Evolutionary conservation across 106 monocot species (phyloP).

Genomic region (Acorus calamus): DNA sequence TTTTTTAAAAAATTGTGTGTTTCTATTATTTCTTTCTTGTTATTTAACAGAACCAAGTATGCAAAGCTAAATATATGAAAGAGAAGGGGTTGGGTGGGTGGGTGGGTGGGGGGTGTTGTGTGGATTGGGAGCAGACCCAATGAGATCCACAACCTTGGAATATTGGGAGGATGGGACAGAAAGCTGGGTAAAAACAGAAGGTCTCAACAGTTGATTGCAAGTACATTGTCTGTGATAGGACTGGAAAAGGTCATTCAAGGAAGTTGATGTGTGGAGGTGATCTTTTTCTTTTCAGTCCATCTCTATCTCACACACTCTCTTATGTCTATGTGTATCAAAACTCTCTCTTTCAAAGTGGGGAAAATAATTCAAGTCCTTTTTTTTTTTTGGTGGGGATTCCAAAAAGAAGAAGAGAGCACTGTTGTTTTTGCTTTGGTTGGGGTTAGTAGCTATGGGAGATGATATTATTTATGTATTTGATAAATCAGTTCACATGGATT

Average conservation of each 20-base stretch:
- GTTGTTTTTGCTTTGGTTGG: no score
- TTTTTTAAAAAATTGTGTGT: neutral
- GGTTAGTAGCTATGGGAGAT: no score
- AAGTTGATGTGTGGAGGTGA: neutral
- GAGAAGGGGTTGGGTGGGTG: neutral
- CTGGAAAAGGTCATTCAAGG: conserved; percentile 9
- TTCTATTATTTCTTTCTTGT: conserved; percentile 11
- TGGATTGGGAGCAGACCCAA: conserved; percentile 4
- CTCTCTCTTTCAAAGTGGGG: no score
- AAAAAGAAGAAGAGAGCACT: no score
- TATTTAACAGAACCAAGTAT: conserved; percentile 10
- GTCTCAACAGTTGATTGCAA: conserved; percentile 18
- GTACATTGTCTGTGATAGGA: conserved; percentile 28
- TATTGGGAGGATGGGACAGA: conserved; percentile 48
- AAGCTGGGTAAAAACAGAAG: conserved; percentile 49
- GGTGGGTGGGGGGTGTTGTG: conserved; percentile 1
- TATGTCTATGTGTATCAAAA: no score
- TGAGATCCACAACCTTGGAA: conserved; percentile 17
- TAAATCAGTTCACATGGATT: no score
- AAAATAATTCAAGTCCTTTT: no score
- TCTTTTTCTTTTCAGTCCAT: neutral
- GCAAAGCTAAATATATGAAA: neutral
- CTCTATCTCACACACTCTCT: neutral
- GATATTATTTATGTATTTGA: no score
- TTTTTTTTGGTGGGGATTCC: no score